A percentile compares a stretch with the other conserved stretches of the same genome.
Evolutionary conservation across 805 yeast genomes (phyloP).

Genomic region (Wickerhamomyces kurtzmanii): DNA sequence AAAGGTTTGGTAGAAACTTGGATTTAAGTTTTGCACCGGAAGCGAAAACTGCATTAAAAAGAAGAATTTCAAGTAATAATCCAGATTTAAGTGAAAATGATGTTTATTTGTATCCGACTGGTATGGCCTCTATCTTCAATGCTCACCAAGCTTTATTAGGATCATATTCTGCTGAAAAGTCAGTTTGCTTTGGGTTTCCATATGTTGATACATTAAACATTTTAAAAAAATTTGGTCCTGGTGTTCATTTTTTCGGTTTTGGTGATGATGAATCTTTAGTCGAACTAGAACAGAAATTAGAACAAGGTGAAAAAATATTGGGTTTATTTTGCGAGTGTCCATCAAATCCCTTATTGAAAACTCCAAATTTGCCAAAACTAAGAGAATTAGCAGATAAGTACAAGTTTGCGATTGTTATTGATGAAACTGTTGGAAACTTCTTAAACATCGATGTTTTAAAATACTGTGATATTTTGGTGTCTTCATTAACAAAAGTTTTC

Average conservation of each 20-base stretch:
- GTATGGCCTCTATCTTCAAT: conserved; percentile 86
- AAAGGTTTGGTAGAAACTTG: conserved; percentile 82
- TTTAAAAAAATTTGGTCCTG: conserved; percentile 84
- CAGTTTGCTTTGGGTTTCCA: conserved; percentile 94
- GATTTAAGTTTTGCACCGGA: conserved; percentile 66
- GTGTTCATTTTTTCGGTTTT: conserved; percentile 74
- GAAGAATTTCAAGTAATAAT: conserved; percentile 47
- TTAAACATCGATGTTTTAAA: conserved; percentile 74
- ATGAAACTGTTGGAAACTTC: conserved; percentile 92
- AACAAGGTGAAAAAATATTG: conserved; percentile 55
- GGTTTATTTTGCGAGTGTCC: conserved; percentile 91
- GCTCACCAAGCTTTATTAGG: conserved; percentile 56
- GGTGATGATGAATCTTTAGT: conserved; percentile 68
- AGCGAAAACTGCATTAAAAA: conserved; percentile 66
- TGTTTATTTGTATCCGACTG: conserved; percentile 79
- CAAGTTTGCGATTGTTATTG: conserved; percentile 75
- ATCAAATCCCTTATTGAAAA: conserved; percentile 82
- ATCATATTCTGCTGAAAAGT: conserved; percentile 29
- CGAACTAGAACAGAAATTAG: conserved; percentile 53
- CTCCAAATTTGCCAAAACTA: conserved; percentile 67
- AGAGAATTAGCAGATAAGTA: conserved; percentile 57
- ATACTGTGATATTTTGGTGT: conserved; percentile 77
- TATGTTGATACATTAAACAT: conserved; percentile 88
- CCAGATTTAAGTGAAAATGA: conserved; percentile 38
- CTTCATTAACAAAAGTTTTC: conserved; percentile 86